Base-by-base conservation (phyloP, 2,329 filamentous ascomycete genomes). In the Phyllosticta paracitricarpa region DNA sequence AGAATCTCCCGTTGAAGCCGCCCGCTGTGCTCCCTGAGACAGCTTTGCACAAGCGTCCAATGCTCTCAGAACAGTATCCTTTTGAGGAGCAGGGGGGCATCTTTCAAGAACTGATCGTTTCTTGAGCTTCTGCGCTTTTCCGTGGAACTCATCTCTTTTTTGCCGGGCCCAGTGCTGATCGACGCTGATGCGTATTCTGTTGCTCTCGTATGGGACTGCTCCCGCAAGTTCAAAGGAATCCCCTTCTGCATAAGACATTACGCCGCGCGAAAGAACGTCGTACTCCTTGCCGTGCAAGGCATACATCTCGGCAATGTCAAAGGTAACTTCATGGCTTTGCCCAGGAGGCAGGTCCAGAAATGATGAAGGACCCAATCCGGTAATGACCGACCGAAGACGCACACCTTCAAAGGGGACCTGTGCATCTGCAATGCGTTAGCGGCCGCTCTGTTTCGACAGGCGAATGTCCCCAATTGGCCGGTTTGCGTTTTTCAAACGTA, bases 301-400 rank as follows among this genome's bases (percentile, higher is more conserved):
- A 70, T 85, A 82, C 2, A 81, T 76, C 68, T 82, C 76, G 35
- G 81, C 82, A 33, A 82, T 75, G 66, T 85, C 81, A 62, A 84
- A 82, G 51, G 76, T 77, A 33, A 80, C 72, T 65, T 80, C 77
- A 64, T 84, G 75, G 8, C 80, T 79, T 69, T 82, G 71, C 33
- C 74, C 75, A 54, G 73, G 69, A 48, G 56, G 72, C 59, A 85
- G 77, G 40, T 73, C 72, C 66, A 79, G 71, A 70, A 85, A 85
- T 57, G 79, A 76, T 3, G 78, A 75, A 30, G 79, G 76, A 19
- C 67, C 71, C 25, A 84, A 75, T 51, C 73, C 71, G 17, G 77
- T 79, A 63, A 76, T 70, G 28, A 84, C 69, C 12, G 51, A 51
- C 35, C 77, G 78, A 51, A 83, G 74, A 52, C 79, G 78, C 63